phyloP scores from a whole-genome alignment of 2,329 filamentous ascomycete species.

The Fusarium austroafricanum region DNA sequence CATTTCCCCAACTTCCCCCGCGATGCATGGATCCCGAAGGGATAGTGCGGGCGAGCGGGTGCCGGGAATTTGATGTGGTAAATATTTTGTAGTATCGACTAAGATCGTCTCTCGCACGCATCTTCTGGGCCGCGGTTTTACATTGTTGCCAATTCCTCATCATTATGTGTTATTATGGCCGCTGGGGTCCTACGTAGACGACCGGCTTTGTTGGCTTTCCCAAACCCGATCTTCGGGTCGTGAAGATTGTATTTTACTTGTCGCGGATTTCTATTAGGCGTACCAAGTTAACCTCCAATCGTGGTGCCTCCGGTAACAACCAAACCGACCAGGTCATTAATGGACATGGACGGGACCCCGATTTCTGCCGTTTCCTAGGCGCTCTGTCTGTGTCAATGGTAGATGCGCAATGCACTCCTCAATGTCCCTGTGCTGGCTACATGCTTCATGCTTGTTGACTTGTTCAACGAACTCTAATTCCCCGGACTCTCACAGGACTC shows the following conservation, averaged over 20 bases:
- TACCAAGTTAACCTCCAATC: conserved; percentile 9
- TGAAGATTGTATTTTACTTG: not conserved
- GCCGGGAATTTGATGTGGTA: conserved; percentile 24
- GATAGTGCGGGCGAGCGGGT: conserved; percentile 46
- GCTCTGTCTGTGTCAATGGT: not conserved
- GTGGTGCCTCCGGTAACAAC: conserved; percentile 9
- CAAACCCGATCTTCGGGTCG: not conserved
- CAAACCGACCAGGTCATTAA: not conserved
- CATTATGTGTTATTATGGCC: not conserved
- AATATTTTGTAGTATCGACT: not conserved
- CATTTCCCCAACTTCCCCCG: conserved; percentile 47
- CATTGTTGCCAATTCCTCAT: not conserved
- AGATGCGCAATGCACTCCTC: not conserved
- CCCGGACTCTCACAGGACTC: conserved; percentile 1
- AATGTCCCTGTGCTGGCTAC: conserved; percentile 35
- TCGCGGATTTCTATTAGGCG: not conserved
- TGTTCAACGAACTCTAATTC: conserved; percentile 22
- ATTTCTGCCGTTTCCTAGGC: conserved; percentile 31
- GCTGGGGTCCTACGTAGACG: not conserved
- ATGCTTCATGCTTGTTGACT: conserved; percentile 30
- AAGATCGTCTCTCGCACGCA: not conserved
- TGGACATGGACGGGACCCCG: conserved; percentile 23
- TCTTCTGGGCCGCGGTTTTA: not conserved
- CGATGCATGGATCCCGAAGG: conserved; percentile 45
- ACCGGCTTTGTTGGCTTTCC: not conserved